Base-by-base conservation (phyloP, 495 filamentous ascomycete species). In the Darksidea phi region DNA sequence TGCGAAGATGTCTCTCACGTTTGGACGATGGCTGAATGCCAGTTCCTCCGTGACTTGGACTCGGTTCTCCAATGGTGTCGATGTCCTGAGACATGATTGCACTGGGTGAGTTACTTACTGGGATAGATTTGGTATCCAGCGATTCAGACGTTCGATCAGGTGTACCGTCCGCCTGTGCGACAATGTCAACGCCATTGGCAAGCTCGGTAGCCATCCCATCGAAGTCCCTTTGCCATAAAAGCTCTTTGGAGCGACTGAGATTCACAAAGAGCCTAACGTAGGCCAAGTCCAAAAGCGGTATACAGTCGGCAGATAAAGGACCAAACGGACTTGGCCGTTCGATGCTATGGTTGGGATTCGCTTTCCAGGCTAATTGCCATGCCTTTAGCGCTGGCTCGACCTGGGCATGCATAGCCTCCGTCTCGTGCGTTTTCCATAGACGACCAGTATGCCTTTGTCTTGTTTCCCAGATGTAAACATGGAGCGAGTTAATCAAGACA, bases 381-480 rank as follows among this genome's bases (percentile, higher is more conserved):
- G 94, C 92, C 71, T 88, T 86, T 59, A 98, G 76, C 21, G 95
- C 94, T 10, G 94, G 94, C 69, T 97, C 94, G 52, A 98, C 95
- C 70, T 95, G 91, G 12, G 89, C 86, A 73, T 96, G 91, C 93
- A 98, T 96, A 48, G 90, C 88, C 63, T 97, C 91, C 0, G 90
- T 95, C 72, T 97, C 94, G 61, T 89, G 85, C 25, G 87, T 82
- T 15, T 91, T 96, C 93, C 93, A 97, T 61, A 89, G 82, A 61
- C 91, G 86, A 58, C 88, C 91, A 69, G 91, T 86, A 67, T 97
- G 93, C 36, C 91, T 79, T 72, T 96, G 92, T 38, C 94, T 83
- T 1, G 91, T 96, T 75, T 97, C 93, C 94, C 94, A 97, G 45
- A 97, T 96, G 73, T 97, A 97, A 63, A 96, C 96, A 74, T 98